Percentiles rank a stretch among this genome's conserved stretches.
phyloP scores from a whole-genome alignment of 2,329 filamentous ascomycete species.

The Fusarium sp. region DNA sequence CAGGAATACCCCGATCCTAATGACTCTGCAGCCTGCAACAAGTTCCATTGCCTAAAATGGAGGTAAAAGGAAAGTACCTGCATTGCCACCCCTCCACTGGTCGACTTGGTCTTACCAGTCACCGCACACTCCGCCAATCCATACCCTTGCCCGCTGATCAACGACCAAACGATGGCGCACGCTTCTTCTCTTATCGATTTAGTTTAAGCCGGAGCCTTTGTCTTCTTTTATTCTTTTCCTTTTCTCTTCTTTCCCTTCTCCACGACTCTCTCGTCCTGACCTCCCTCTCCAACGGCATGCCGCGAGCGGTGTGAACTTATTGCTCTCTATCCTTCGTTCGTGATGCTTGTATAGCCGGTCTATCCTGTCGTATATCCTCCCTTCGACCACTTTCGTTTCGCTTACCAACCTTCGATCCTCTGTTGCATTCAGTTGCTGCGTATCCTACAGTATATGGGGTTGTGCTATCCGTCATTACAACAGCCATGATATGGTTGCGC shows the following conservation, averaged over 20 bases:
- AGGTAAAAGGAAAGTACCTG: conserved; percentile 16
- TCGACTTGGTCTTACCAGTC: conserved; percentile 24
- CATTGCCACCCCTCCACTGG: conserved; percentile 15
- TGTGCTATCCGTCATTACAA: conserved; percentile 6
- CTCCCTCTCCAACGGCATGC: conserved; percentile 37
- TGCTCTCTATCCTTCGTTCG: conserved; percentile 34
- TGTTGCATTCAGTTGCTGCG: background rate
- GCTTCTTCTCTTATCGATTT: conserved; percentile 14
- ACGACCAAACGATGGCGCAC: conserved; percentile 17
- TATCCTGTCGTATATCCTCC: conserved; percentile 28
- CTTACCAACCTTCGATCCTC: conserved; percentile 19
- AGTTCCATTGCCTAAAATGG: background rate
- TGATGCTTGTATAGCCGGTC: conserved; percentile 49
- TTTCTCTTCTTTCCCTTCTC: conserved; percentile 2
- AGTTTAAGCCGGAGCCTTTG: conserved; percentile 3
- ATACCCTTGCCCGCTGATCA: conserved; percentile 35
- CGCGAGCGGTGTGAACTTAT: conserved; percentile 44
- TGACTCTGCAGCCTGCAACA: background rate
- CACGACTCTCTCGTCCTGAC: conserved; percentile 1
- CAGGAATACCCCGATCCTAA: background rate
- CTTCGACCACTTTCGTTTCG: background rate
- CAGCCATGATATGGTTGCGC: conserved; percentile 61
- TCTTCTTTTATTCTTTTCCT: conserved; percentile 6
- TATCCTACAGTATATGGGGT: conserved; percentile 12
- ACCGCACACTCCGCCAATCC: conserved; percentile 28